Conservation (phyloP, 352 stramenopile genomes). For the Thraustochytrium sp. region DNA sequence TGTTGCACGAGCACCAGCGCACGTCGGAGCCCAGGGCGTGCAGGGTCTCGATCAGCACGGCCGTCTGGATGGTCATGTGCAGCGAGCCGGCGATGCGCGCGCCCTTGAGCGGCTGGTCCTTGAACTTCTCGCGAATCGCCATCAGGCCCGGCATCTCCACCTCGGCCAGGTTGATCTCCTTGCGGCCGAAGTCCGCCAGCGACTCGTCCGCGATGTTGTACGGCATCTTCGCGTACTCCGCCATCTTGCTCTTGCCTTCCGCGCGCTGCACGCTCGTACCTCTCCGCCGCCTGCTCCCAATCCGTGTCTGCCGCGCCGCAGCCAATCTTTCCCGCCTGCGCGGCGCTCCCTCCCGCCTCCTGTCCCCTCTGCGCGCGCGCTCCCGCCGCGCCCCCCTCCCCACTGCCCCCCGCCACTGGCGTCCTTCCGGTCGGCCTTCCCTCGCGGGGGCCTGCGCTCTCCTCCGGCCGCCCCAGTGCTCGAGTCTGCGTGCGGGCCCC, state of each 20-base stretch:
- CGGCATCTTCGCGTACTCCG: slow-evolving; percentile 37
- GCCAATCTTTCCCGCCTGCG: no score
- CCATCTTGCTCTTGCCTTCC: slow-evolving; percentile 37
- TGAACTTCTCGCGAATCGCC: slow-evolving; percentile 85
- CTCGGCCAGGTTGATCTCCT: slow-evolving; percentile 96
- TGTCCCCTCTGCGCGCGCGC: no score
- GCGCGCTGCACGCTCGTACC: no score
- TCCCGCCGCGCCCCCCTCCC: no score
- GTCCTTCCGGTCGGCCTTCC: no score
- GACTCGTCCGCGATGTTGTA: slow-evolving; percentile 88
- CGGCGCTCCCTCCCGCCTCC: no score
- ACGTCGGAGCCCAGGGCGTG: slow-evolving; percentile 91
- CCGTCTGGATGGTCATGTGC: slow-evolving; percentile 99
- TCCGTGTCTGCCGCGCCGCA: no score
- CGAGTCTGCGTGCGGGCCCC: no score
- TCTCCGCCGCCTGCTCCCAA: no score
- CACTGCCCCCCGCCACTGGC: no score
- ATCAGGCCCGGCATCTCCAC: slow-evolving; percentile 98
- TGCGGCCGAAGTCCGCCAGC: slow-evolving; percentile 94
- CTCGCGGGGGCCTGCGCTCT: no score
- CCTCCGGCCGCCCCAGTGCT: no score
- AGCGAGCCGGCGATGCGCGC: slow-evolving; percentile 89
- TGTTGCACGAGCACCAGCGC: slow-evolving; percentile 98
- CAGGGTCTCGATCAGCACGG: slow-evolving; percentile 96
- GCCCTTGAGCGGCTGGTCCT: slow-evolving; percentile 76